Evolutionary conservation across 352 stramenopile species (phyloP), one percentile per base, ranked within the genome.

Genomic region (Peronosclerospora sorghi): DNA sequence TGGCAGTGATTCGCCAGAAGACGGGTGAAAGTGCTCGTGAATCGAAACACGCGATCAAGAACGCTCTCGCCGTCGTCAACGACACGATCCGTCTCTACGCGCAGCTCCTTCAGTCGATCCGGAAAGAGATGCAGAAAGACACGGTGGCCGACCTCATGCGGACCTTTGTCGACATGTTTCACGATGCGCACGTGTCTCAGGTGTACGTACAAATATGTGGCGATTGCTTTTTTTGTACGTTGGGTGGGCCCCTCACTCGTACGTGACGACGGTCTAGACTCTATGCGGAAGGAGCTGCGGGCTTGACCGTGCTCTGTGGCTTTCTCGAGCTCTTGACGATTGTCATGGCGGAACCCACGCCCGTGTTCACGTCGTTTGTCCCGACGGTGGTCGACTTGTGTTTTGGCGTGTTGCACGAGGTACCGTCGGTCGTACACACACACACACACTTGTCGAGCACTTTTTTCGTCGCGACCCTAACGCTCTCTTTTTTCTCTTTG

Each of bases 41-140:
- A 34, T 51, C 56, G 2, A 79, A 65, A 15, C 48, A 42, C 32
- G 67, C 81, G 27, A 55, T 84, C 9, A 77, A 82, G 15, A 80
- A 55, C 24, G 72, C 71, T 5, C 65, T 87, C 12, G 77, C 80
- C 44, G 74, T 86, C 5, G 66, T 85, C n/a, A 85, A 86, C 49
- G 77, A 86, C 37, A 81, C 87, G 32, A 63, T 87, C 29, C 68
- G 73, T 32, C 43, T 87, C 17, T 87, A 90, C 28, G 72, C 73
- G 4, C 74, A 90, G 20, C 30, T 87, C 28, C 68, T 90, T 17
- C 80, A 86, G 40, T 86, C 77, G 5, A 73, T 90, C 17, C 77
- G 77, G 2, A 86, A 86, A 56, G 74, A 90, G 48, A 85, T 90
- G 70, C 71, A 71, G 14, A 87, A 83, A 42, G 73, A 85, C 0